A percentile compares a stretch with the other conserved stretches of the same genome.
Evolutionary conservation across 306 rosid species (phyloP).

Genomic region (Fragaria nilgerrensis): DNA sequence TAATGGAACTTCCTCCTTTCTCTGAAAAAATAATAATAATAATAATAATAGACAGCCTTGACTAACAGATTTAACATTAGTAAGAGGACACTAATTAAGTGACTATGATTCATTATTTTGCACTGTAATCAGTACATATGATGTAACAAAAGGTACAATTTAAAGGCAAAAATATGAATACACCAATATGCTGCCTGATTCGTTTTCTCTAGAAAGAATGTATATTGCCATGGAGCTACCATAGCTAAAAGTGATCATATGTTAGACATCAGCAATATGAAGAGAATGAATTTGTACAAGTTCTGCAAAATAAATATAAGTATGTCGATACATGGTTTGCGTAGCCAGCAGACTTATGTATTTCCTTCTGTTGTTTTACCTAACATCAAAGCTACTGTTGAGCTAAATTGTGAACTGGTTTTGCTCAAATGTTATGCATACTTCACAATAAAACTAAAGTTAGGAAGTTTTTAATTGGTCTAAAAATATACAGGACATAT

Average conservation of each 20-base stretch:
- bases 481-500: neutral
- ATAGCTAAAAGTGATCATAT: neutral
- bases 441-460: neutral
- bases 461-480: neutral
- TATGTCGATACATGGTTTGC: neutral
- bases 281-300: neutral
- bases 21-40: no score
- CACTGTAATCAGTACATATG: no score
- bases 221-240: neutral
- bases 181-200: neutral
- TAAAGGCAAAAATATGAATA: neutral
- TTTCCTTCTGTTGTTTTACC: neutral
- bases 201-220: neutral
- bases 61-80: no score
- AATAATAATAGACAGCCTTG: neutral
- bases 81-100: no score
- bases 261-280: neutral
- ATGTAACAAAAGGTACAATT: no score
- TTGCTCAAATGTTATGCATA: neutral
- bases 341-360: neutral
- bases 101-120: no score
- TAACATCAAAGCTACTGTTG: neutral
- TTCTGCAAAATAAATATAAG: neutral
- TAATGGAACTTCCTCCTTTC: no score
- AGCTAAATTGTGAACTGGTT: neutral